Evolutionary conservation across 2,329 filamentous ascomycete species (phyloP).

Genomic region (Penicillium sp.): DNA sequence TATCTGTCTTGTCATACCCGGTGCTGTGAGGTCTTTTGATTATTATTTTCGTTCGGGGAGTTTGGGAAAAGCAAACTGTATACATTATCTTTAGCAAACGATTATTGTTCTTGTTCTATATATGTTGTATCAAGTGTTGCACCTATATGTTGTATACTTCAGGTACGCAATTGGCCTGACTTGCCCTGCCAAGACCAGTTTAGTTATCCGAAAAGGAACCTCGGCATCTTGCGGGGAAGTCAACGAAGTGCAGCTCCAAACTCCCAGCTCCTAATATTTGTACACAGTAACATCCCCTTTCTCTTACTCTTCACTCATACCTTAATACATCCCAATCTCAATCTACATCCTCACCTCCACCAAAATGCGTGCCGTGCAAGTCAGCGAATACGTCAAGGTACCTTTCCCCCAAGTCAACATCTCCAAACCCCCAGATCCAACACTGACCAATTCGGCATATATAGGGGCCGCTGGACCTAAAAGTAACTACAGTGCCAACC

Average conservation of each 20-base stretch:
- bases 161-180: too few relatives aligned
- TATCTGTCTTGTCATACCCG: slow-evolving; percentile 21
- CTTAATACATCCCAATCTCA: background rate
- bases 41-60: slow-evolving; percentile 7
- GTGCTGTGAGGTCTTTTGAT: slow-evolving; percentile 12
- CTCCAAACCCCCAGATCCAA: slow-evolving; percentile 5
- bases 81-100: slow-evolving; percentile 14
- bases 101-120: background rate
- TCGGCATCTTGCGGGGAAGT: slow-evolving; percentile 26
- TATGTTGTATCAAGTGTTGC: background rate
- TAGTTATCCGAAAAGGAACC: slow-evolving; percentile 21
- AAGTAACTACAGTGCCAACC: slow-evolving; percentile 70
- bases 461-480: slow-evolving; percentile 76
- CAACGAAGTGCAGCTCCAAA: background rate
- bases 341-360: background rate
- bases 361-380: slow-evolving; percentile 72
- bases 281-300: too few relatives aligned
- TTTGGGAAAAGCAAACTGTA: slow-evolving; percentile 10
- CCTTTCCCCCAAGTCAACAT: background rate
- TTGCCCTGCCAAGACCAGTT: background rate
- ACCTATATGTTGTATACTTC: too few relatives aligned
- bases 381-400: slow-evolving; percentile 73
- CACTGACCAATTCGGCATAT: slow-evolving; percentile 1
- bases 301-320: background rate
- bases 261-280: background rate